A percentile compares a stretch with the other conserved stretches of the same genome.
Conservation (phyloP, 1,284 basidiomycete species). For the Baeospora myosura region DNA sequence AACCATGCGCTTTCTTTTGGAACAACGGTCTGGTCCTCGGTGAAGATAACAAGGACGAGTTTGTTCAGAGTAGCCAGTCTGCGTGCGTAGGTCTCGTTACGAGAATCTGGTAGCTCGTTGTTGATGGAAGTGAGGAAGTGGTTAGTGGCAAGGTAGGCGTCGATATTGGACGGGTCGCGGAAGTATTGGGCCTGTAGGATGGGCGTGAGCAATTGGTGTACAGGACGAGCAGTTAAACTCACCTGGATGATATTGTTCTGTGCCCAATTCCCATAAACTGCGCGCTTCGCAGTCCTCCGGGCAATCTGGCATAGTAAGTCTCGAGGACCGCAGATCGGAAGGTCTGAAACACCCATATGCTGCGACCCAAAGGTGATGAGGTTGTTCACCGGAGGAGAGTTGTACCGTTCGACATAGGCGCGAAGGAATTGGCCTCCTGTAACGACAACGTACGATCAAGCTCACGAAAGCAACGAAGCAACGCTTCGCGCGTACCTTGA, state of each 20-base stretch:
- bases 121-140: conserved; percentile 70
- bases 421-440: conserved; percentile 83
- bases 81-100: conserved; percentile 54
- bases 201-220: conserved; percentile 3
- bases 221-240: conserved; percentile 2
- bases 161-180: conserved; percentile 75
- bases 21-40: conserved; percentile 68
- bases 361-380: conserved; percentile 86
- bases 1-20: conserved; percentile 85
- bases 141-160: conserved; percentile 65
- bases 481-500: too few species aligned
- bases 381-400: conserved; percentile 71
- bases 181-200: conserved; percentile 80
- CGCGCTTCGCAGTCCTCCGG: conserved; percentile 61
- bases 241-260: conserved; percentile 79
- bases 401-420: conserved; percentile 83
- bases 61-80: conserved; percentile 54
- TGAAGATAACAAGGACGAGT: conserved; percentile 63
- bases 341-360: conserved; percentile 79
- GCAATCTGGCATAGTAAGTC: conserved; percentile 78
- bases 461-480: not conserved
- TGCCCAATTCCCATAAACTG: conserved; percentile 79
- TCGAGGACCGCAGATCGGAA: conserved; percentile 63
- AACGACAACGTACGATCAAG: not conserved
- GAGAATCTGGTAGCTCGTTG: conserved; percentile 50